These are phyloP conservation scores for Diaporthe eres DNA, from an alignment of 2,329 filamentous ascomycete species.

Conservation along the genomic window DNA sequence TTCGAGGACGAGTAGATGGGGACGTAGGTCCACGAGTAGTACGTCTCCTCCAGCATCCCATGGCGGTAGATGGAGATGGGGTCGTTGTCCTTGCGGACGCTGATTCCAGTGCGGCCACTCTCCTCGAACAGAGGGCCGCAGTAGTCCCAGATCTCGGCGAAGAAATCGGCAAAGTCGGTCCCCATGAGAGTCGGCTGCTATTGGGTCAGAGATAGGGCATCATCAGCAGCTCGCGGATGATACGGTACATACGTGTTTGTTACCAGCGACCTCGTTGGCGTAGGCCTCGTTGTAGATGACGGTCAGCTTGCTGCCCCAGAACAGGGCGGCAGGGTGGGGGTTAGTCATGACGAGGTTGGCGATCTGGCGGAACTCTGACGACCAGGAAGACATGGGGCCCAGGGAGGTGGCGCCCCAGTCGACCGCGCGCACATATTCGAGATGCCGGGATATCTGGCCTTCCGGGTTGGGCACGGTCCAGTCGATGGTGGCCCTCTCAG, in stretches of 20 bases:
- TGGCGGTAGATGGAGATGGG: conserved; percentile 50
- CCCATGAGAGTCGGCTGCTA: conserved; percentile 72
- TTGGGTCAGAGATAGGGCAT: conserved; percentile 14
- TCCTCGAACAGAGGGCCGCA: conserved; percentile 52
- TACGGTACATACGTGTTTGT: conserved; percentile 57
- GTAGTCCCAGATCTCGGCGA: conserved; percentile 62
- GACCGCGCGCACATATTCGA: conserved; percentile 51
- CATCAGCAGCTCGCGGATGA: neutral
- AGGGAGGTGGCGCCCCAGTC: conserved; percentile 61
- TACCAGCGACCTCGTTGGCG: conserved; percentile 68
- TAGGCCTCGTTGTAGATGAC: conserved; percentile 76
- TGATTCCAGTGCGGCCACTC: conserved; percentile 52
- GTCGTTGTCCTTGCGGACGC: conserved; percentile 53
- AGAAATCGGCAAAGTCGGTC: conserved; percentile 68
- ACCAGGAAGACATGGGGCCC: conserved; percentile 60
- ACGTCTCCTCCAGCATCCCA: conserved; percentile 57
- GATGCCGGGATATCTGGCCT: conserved; percentile 50
- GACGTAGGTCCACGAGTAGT: conserved; percentile 55
- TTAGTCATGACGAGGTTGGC: conserved; percentile 56
- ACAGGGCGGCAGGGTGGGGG: conserved; percentile 65
- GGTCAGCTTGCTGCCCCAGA: conserved; percentile 73
- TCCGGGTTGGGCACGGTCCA: conserved; percentile 52
- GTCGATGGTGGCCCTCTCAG: conserved; percentile 53
- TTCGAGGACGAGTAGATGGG: conserved; percentile 55
- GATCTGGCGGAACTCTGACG: conserved; percentile 58